phyloP scores from a whole-genome alignment of 768 basidiomycete genomes.

The Tulasnella sp. region DNA sequence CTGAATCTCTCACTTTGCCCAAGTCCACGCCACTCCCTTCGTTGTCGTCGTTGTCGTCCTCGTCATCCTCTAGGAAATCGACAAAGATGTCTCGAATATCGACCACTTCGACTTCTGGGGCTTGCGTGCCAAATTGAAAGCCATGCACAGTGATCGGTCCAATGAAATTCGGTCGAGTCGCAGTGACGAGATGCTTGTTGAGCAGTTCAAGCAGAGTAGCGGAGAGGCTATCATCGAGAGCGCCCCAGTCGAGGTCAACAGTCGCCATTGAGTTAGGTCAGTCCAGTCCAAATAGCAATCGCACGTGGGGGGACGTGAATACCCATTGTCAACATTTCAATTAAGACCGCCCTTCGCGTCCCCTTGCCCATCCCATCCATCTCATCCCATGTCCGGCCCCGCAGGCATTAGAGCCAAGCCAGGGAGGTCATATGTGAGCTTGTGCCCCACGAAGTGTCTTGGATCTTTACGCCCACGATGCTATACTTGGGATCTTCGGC shows the following conservation, averaged over 20 bases:
- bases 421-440: no score
- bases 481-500: no score
- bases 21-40: background rate
- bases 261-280: background rate
- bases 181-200: conserved; percentile 62
- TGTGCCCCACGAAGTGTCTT: no score
- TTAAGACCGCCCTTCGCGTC: no score
- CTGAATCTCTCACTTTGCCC: background rate
- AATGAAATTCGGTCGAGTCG: conserved; percentile 82
- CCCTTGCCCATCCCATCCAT: no score
- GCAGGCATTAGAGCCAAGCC: no score
- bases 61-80: conserved; percentile 83
- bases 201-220: conserved; percentile 59
- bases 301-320: no score
- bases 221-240: conserved; percentile 65
- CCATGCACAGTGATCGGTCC: conserved; percentile 82
- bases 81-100: conserved; percentile 90
- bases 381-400: no score
- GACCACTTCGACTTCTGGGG: conserved; percentile 81
- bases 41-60: conserved; percentile 32
- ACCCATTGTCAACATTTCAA: no score
- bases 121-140: conserved; percentile 73
- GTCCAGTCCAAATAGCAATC: no score
- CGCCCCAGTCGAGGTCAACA: conserved; percentile 78
- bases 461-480: no score